Evolutionary conservation across 176 grass and related monocot species (phyloP).

Genomic region (Zizania latifolia): DNA sequence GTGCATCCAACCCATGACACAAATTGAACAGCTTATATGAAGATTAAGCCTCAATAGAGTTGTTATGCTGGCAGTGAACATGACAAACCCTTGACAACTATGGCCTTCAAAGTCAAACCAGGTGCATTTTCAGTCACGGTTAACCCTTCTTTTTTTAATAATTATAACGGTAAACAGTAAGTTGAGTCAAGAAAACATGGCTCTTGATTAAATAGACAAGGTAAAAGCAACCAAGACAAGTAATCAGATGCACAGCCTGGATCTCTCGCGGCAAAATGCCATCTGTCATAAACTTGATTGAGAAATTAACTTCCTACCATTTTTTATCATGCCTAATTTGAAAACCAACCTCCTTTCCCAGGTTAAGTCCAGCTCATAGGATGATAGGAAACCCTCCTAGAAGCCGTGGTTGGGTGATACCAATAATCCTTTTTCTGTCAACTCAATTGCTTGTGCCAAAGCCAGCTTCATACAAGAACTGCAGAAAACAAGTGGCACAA

Average conservation of each 20-base stretch:
- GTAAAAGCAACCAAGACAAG: constrained; percentile 24
- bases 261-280: constrained; percentile 95
- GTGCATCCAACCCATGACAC: too few species aligned
- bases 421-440: constrained; percentile 88
- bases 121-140: background rate
- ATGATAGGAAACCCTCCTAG: constrained; percentile 79
- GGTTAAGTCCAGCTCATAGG: constrained; percentile 75
- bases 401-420: constrained; percentile 90
- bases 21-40: background rate
- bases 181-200: constrained; percentile 6
- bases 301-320: constrained; percentile 70
- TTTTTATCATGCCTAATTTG: constrained; percentile 95
- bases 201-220: too few species aligned
- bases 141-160: constrained; percentile 13
- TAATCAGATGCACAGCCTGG: constrained; percentile 54
- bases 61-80: background rate
- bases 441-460: constrained; percentile 67
- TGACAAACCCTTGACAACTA: background rate
- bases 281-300: constrained; percentile 99
- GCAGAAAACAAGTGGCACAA: background rate
- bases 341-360: constrained; percentile 94
- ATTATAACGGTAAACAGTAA: too few species aligned
- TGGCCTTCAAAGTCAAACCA: background rate
- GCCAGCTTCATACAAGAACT: constrained; percentile 98
- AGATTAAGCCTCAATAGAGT: background rate